Conservation (phyloP, 805 yeast genomes). For the Sugiyamaella chiloensis region DNA sequence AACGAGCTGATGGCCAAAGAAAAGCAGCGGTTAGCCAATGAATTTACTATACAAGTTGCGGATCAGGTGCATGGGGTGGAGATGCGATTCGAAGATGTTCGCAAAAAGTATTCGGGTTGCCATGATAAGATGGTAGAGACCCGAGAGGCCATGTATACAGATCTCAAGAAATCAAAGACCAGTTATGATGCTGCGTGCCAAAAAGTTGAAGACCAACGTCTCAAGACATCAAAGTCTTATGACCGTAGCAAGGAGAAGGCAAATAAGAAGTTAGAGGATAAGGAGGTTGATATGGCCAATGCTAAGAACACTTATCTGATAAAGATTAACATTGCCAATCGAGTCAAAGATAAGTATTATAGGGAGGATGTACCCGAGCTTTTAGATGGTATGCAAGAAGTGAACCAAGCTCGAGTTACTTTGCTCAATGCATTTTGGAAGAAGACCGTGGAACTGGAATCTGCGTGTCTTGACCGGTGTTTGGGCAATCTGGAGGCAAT, state of each 20-base stretch:
- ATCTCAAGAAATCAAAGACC: slow-evolving; percentile 62
- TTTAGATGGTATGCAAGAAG: slow-evolving; percentile 76
- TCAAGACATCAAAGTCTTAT: slow-evolving; percentile 56
- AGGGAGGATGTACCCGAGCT: slow-evolving; percentile 92
- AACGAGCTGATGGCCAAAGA: slow-evolving; percentile 78
- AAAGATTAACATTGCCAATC: slow-evolving; percentile 77
- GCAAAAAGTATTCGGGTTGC: slow-evolving; percentile 54
- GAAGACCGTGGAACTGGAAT: slow-evolving; percentile 61
- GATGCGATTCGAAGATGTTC: slow-evolving; percentile 50
- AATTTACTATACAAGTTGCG: slow-evolving; percentile 56
- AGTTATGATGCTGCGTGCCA: slow-evolving; percentile 80
- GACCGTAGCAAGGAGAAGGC: slow-evolving; percentile 36
- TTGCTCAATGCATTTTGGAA: slow-evolving; percentile 67
- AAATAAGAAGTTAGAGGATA: slow-evolving; percentile 50
- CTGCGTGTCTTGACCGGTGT: slow-evolving; percentile 45
- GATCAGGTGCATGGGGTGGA: slow-evolving; percentile 57
- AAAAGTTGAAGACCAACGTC: slow-evolving; percentile 73
- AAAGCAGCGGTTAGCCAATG: slow-evolving; percentile 54
- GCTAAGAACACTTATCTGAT: slow-evolving; percentile 83
- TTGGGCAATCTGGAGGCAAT: slow-evolving; percentile 46
- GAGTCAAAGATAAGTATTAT: slow-evolving; percentile 87
- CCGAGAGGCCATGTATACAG: slow-evolving; percentile 49
- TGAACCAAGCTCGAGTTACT: slow-evolving; percentile 74
- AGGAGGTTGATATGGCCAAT: slow-evolving; percentile 76
- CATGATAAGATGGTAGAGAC: slow-evolving; percentile 54